phyloP scores from a whole-genome alignment of 352 stramenopile species.

The Pythium phragmiticola region DNA sequence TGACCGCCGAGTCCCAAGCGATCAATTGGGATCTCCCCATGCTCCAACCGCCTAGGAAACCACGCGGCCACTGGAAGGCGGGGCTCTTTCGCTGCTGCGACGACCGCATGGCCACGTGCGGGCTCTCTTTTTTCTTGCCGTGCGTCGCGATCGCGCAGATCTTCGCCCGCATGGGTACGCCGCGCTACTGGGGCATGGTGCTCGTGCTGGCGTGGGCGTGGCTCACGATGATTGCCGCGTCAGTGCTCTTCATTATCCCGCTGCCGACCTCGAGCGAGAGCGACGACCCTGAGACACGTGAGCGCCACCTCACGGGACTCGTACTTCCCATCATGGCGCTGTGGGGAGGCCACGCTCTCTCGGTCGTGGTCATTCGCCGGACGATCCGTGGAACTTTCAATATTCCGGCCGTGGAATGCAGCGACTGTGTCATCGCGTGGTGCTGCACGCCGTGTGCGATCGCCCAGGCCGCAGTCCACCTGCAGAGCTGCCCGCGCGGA shows the following conservation, averaged over 20 bases:
- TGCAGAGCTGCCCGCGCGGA: slow-evolving; percentile 9
- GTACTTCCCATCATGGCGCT: background rate
- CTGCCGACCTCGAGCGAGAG: background rate
- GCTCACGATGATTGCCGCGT: background rate
- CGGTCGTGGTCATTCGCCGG: background rate
- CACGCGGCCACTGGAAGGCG: slow-evolving; percentile 11
- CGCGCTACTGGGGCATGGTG: slow-evolving; percentile 12
- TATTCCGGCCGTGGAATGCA: background rate
- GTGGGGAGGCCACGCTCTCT: slow-evolving; percentile 1
- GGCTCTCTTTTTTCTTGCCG: slow-evolving; percentile 28
- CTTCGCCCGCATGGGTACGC: slow-evolving; percentile 23
- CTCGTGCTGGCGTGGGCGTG: slow-evolving; percentile 3
- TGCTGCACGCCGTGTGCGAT: slow-evolving; percentile 14
- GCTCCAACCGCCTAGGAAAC: background rate
- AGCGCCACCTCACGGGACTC: slow-evolving; percentile 2
- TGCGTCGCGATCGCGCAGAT: slow-evolving; percentile 36
- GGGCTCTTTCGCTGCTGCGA: slow-evolving; percentile 32
- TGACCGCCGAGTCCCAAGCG: background rate
- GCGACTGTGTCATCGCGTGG: slow-evolving; percentile 2
- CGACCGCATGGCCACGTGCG: slow-evolving; percentile 30
- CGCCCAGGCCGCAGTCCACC: slow-evolving; percentile 10
- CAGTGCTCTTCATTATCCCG: background rate
- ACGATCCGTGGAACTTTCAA: slow-evolving; percentile 8
- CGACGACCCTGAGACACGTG: background rate
- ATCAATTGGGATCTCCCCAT: slow-evolving; percentile 10